These are phyloP conservation scores for Aphanomyces stellatus DNA, from an alignment of 352 stramenopile species.

Conservation along the genomic window DNA sequence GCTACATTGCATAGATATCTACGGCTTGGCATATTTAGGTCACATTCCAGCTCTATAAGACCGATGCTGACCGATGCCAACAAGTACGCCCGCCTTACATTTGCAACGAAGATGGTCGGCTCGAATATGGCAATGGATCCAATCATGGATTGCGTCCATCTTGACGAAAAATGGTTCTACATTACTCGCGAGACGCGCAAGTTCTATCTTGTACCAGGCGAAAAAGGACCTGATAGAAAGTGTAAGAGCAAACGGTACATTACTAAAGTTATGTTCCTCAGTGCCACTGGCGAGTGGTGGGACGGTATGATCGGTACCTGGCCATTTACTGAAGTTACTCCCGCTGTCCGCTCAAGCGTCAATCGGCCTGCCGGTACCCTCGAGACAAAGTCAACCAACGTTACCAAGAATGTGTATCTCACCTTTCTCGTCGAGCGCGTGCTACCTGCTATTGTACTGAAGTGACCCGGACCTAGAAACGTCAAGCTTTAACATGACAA, in stretches of 20 bases:
- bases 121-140: not conserved
- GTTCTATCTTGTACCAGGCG: conserved; percentile 19
- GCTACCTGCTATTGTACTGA: not conserved
- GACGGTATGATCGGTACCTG: conserved; percentile 42
- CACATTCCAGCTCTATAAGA: not conserved
- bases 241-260: conserved; percentile 19
- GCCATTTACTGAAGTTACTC: conserved; percentile 21
- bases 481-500: not conserved
- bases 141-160: not conserved
- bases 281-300: conserved; percentile 29
- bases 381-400: not conserved
- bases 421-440: not conserved
- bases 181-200: conserved; percentile 28
- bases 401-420: not conserved
- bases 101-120: not conserved
- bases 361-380: conserved; percentile 21
- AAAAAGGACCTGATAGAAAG: not conserved
- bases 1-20: not conserved
- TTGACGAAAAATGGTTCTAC: conserved; percentile 32
- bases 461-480: not conserved
- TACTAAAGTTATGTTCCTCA: conserved; percentile 36
- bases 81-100: not conserved
- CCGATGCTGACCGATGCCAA: not conserved
- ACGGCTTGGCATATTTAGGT: not conserved
- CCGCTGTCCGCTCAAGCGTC: conserved; percentile 17